Evolutionary conservation across 1,284 basidiomycete species (phyloP), one percentile per base, ranked within the genome.

Genomic region (Lignosus rhinocerotis): DNA sequence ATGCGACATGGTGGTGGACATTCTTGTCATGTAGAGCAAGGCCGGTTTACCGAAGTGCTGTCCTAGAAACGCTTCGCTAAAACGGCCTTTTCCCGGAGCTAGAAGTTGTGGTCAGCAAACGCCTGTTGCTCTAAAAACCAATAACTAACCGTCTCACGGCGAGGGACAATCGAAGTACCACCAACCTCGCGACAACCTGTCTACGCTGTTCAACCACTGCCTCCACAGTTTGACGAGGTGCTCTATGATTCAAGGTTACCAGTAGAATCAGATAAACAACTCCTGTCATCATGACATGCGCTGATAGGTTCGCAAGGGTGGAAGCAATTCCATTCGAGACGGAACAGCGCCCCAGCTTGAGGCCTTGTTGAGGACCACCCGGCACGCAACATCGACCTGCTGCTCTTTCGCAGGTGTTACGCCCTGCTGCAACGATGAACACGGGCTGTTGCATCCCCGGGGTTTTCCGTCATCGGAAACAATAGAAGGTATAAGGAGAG

Each of bases 151-250:
- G 43, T 25, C 12, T 30, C 43, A 11, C 25, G 21, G 43, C 30
- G 43, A 45, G 43, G 30, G 19, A 45, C 21, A 14, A 14, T 14
- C 12, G 30, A 12, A 30, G 21, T 16, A 25, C 21, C 25, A 43
- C 12, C 43, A 45, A 25, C 32, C 53, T 51, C 62, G 70, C 12
- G 43, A 43, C 41, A 43, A 10, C 9, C 21, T 10, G 7, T 30
- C 16, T 30, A 25, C 43, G 43, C 43, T 45, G 25, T 6, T 45
- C 8, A 5, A 6, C n/a, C 6, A 19, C 41, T 21, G 19, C 17
- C 36, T 25, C 25, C 2, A 25, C 25, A 25, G 25, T 4, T 4
- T 2, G 4, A 25, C 25, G 25, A 25, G 2, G 2, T 38, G 36
- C 36, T 10, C 36, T 38, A 38, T 38, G 36, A 38, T 6, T 3